These are phyloP conservation scores for Colletotrichum tanaceti DNA, from an alignment of 2,329 filamentous ascomycete species.

Conservation along the genomic window DNA sequence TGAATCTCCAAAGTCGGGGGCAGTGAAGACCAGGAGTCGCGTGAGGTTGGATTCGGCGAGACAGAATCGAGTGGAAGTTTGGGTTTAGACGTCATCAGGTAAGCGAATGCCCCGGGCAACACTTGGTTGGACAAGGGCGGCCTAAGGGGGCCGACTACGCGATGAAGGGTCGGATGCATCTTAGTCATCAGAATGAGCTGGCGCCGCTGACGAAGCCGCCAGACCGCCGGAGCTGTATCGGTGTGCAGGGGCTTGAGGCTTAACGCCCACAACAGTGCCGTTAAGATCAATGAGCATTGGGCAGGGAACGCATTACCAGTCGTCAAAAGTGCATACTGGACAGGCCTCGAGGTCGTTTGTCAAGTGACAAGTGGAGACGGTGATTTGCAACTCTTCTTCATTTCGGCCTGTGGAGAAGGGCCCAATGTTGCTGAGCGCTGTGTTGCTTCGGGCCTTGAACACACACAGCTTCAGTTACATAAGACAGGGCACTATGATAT, in stretches of 20 bases:
- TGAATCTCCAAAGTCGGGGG: conserved; percentile 5
- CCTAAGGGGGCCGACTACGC: conserved; percentile 10
- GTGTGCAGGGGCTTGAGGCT: not conserved
- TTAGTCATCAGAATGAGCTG: conserved; percentile 27
- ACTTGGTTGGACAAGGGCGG: conserved; percentile 13
- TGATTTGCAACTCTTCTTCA: too few relatives aligned
- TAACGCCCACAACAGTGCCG: not conserved
- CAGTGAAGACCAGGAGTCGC: conserved; percentile 27
- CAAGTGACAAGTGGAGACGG: too few relatives aligned
- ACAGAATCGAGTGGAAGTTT: conserved; percentile 19
- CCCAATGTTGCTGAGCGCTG: conserved; percentile 1
- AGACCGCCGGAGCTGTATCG: conserved; percentile 9
- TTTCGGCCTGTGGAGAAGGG: not conserved
- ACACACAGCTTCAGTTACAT: not conserved
- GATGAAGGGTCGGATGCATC: conserved; percentile 10
- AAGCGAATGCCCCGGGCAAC: conserved; percentile 39
- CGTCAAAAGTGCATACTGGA: not conserved
- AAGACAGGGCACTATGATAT: not conserved
- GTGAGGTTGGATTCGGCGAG: conserved; percentile 22
- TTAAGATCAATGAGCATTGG: not conserved
- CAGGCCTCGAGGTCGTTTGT: too few relatives aligned
- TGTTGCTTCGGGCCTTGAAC: conserved; percentile 12
- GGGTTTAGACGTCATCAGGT: conserved; percentile 33
- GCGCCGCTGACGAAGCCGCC: conserved; percentile 35
- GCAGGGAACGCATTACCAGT: not conserved